phyloP scores from a whole-genome alignment of 1,284 basidiomycete species.

The Irpex sp. region DNA sequence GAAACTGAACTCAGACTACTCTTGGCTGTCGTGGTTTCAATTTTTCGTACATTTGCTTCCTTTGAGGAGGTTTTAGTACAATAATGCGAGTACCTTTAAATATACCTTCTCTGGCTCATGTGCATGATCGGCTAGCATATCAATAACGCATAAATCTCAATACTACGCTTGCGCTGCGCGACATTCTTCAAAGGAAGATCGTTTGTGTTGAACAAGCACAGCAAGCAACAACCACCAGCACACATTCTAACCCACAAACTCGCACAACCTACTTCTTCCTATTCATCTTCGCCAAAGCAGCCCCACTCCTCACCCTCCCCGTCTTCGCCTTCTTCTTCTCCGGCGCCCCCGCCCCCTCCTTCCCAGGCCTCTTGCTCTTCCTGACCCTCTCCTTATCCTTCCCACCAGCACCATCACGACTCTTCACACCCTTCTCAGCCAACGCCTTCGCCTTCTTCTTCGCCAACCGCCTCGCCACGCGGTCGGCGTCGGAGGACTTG shows the following conservation, averaged over 20 bases:
- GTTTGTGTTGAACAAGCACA: too few species aligned
- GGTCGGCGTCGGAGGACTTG: slow-evolving; percentile 74
- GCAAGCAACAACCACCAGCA: too few species aligned
- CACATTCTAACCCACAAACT: neutral
- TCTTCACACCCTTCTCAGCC: slow-evolving; percentile 37
- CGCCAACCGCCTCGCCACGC: slow-evolving; percentile 76
- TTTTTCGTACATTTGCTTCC: too few species aligned
- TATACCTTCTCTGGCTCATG: too few species aligned
- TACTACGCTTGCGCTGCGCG: too few species aligned
- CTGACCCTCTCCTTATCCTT: slow-evolving; percentile 37
- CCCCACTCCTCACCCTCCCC: slow-evolving; percentile 51
- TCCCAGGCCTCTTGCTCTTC: slow-evolving; percentile 47
- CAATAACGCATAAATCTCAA: too few species aligned
- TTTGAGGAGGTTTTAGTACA: too few species aligned
- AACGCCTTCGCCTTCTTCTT: slow-evolving; percentile 80
- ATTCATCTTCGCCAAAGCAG: slow-evolving; percentile 50
- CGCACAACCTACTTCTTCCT: slow-evolving; percentile 43
- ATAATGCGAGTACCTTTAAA: too few species aligned
- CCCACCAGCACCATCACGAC: slow-evolving; percentile 15
- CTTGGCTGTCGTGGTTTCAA: too few species aligned
- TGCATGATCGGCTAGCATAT: too few species aligned
- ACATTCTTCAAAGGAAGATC: too few species aligned
- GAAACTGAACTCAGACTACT: too few species aligned
- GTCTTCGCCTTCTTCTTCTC: slow-evolving; percentile 35
- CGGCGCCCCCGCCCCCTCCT: slow-evolving; percentile 26